Conservation (phyloP, 305 asterid genomes). For the Caryopteris hybrid region DNA sequence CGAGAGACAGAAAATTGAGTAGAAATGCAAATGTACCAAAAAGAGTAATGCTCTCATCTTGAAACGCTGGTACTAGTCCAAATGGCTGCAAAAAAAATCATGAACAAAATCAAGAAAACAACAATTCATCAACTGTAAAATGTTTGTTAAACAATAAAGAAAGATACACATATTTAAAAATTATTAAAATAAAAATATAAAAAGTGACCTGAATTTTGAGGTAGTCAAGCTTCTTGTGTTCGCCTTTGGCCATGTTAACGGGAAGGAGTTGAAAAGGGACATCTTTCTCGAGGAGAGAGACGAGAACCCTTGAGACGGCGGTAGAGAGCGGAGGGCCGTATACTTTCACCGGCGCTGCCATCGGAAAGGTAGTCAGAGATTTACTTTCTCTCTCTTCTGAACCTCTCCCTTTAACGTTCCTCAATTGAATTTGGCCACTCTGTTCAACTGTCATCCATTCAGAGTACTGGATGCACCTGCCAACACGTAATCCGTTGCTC, state of each 20-base stretch:
- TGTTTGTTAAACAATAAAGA: too few species aligned
- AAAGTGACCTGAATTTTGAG: conserved; percentile 65
- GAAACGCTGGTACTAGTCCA: conserved; percentile 83
- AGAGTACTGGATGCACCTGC: too few species aligned
- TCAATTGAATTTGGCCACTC: too few species aligned
- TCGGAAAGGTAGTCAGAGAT: neutral
- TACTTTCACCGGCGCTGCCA: conserved; percentile 72
- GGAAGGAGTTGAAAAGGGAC: conserved; percentile 64
- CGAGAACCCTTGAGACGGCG: conserved; percentile 70
- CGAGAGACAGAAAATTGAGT: neutral
- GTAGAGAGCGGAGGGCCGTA: conserved; percentile 71
- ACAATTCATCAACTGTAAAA: too few species aligned
- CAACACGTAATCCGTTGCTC: too few species aligned
- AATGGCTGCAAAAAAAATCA: conserved; percentile 56
- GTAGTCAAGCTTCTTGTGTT: conserved; percentile 68
- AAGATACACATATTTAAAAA: too few species aligned
- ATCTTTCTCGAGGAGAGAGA: conserved; percentile 68
- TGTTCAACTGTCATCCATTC: neutral
- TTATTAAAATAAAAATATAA: neutral
- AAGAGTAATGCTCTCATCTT: conserved; percentile 61
- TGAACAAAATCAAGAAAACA: neutral
- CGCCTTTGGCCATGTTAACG: conserved; percentile 64
- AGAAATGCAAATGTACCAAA: conserved; percentile 38
- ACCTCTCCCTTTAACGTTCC: too few species aligned
- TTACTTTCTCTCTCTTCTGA: too few species aligned